These are phyloP conservation scores for Penicillium psychrofluorescens DNA, from an alignment of 495 filamentous ascomycete genomes.

Conservation along the genomic window DNA sequence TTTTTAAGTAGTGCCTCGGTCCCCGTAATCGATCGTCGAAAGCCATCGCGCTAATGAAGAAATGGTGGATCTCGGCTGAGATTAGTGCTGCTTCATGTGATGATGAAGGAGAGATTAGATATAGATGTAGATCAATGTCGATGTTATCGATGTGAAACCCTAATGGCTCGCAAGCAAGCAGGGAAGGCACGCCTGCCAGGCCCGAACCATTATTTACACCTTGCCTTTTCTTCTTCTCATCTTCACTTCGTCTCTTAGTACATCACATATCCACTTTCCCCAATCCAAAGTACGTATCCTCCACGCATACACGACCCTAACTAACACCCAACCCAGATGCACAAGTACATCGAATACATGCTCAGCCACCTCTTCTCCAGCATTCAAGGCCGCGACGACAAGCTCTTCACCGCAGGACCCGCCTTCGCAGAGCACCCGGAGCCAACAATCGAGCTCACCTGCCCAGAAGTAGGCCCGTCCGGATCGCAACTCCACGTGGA, in stretches of 20 bases:
- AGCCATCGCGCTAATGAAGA: background rate
- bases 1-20: constrained; percentile 13
- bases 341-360: constrained; percentile 29
- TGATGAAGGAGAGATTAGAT: background rate
- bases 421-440: constrained; percentile 33
- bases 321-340: constrained; percentile 1
- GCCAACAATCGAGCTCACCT: constrained; percentile 36
- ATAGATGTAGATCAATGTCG: constrained; percentile 1
- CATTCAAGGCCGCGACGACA: constrained; percentile 34
- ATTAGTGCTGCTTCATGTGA: no score
- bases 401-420: constrained; percentile 37
- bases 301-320: background rate
- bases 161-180: constrained; percentile 5
- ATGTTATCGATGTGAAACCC: background rate
- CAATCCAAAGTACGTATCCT: constrained; percentile 1
- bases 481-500: constrained; percentile 29
- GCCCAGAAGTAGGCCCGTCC: constrained; percentile 35
- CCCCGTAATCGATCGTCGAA: constrained; percentile 14
- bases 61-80: constrained; percentile 8
- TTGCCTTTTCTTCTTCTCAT: no score
- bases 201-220: no score
- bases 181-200: background rate
- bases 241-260: no score
- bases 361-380: constrained; percentile 25
- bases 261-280: background rate